These are phyloP conservation scores for Suillus subluteus DNA, from an alignment of 768 basidiomycete genomes.

Conservation along the genomic window DNA sequence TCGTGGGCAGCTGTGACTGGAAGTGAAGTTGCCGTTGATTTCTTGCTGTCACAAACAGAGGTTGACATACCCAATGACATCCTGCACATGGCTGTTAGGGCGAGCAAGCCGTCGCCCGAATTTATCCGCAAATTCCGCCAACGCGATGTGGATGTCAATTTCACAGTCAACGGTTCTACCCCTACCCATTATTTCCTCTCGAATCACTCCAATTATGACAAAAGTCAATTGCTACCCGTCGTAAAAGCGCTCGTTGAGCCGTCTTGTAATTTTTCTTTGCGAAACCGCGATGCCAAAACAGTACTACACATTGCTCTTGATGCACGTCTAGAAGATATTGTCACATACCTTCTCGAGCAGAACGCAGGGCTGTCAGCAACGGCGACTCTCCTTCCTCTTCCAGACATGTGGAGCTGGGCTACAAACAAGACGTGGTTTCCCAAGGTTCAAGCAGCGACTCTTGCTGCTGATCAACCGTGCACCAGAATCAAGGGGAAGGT, in stretches of 20 bases:
- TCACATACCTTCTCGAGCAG: not conserved
- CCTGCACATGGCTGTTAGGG: not conserved
- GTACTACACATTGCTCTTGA: too few species aligned
- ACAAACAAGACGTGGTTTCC: not conserved
- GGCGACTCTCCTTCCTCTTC: not conserved
- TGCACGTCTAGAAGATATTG: too few species aligned
- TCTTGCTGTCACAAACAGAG: not conserved
- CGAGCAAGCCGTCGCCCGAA: not conserved
- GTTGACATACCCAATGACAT: not conserved
- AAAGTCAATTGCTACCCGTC: not conserved
- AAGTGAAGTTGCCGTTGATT: not conserved
- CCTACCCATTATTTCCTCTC: not conserved
- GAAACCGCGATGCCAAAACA: too few species aligned
- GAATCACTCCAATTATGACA: too few species aligned
- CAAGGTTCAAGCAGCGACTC: not conserved
- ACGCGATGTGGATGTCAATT: not conserved
- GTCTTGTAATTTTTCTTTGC: too few species aligned
- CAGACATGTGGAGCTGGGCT: not conserved
- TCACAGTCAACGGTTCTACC: not conserved
- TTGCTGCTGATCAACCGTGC: not conserved
- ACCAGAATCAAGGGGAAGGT: not conserved
- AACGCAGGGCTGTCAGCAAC: not conserved
- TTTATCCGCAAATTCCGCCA: not conserved
- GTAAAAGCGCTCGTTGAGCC: not conserved
- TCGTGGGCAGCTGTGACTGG: constrained; percentile 3